Base-by-base conservation (phyloP, 2,329 filamentous ascomycete genomes). In the Aureobasidium zeae region DNA sequence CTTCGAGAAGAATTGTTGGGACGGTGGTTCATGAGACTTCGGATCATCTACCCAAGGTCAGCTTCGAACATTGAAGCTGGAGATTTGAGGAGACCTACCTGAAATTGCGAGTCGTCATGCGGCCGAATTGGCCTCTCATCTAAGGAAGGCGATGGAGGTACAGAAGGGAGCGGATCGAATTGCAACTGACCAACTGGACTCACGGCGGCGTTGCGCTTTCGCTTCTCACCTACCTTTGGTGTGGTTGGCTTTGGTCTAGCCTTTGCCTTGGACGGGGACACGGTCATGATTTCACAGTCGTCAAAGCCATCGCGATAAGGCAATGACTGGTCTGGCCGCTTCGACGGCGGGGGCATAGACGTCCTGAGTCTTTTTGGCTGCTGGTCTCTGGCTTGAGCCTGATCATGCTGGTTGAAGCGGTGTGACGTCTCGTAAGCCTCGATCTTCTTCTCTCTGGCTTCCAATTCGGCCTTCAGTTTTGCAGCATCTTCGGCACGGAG, bases 261-360 rank as follows among this genome's bases (percentile, higher is more conserved):
- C 35, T 59, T 62, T 4, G 57, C 51, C 51, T 71, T 77, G 41
- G 68, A 74, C 3, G 75, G 75, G 2, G 75, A 78, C 1, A 68
- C 57, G 49, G 71, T 64, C 45, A 71, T 59, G 7, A 80, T 68
- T 53, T 81, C 74, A 44, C 73, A 70, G 48, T 85, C 77, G 48
- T 88, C 83, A 53, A 91, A 91, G 0, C 85, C 85, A 61, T 91
- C 85, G 1, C 81, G 73, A 37, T 83, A 66, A 1, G 72, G 69
- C 62, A 74, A 74, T 1, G 66, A 62, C 57, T 73, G 77, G 20
- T 70, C 71, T 2, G 80, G 79, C 0, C 82, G 85, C 1, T 67
- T 71, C 0, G 63, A 57, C 0, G 65, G 63, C 28, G 60, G 37
- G 10, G 28, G 26, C 53, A 3, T 52, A 54, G 15, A 57, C 57